Conservation (phyloP, 192 early-diverging fungal species). For the Podila epicladia region DNA sequence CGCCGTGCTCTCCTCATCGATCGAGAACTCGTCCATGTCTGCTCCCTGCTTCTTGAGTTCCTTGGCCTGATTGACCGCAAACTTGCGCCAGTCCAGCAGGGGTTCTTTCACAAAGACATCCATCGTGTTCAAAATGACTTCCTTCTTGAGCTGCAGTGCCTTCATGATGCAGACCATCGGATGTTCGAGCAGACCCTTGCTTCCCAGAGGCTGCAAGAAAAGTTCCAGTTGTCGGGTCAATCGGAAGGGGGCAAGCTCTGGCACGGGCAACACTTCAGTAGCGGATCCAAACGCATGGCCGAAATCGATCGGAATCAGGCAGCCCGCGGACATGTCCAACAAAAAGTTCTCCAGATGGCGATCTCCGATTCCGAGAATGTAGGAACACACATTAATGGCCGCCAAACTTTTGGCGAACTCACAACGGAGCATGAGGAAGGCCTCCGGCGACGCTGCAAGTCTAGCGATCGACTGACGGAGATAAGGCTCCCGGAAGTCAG, state of each 20-base stretch:
- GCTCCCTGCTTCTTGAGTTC: constrained; percentile 60
- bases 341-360: constrained; percentile 84
- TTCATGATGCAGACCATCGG: constrained; percentile 76
- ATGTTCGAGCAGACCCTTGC: constrained; percentile 66
- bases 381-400: constrained; percentile 75
- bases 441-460: constrained; percentile 75
- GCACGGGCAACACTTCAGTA: constrained; percentile 78
- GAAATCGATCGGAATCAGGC: constrained; percentile 82
- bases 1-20: constrained; percentile 37
- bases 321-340: constrained; percentile 71
- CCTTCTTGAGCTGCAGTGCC: constrained; percentile 67
- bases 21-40: constrained; percentile 50
- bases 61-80: constrained; percentile 68
- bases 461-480: constrained; percentile 64
- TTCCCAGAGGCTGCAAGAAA: constrained; percentile 73
- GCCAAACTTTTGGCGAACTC: constrained; percentile 77
- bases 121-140: constrained; percentile 76
- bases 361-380: constrained; percentile 84
- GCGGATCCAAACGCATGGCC: constrained; percentile 88
- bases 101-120: constrained; percentile 87
- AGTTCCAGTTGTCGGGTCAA: constrained; percentile 74
- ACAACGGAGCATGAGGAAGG: constrained; percentile 72
- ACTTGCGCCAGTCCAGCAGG: constrained; percentile 82
- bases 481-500: constrained; percentile 53
- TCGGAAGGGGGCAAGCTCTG: constrained; percentile 82